These are phyloP conservation scores for Reutealis trisperma DNA, from an alignment of 345 rosid species.

Conservation along the genomic window DNA sequence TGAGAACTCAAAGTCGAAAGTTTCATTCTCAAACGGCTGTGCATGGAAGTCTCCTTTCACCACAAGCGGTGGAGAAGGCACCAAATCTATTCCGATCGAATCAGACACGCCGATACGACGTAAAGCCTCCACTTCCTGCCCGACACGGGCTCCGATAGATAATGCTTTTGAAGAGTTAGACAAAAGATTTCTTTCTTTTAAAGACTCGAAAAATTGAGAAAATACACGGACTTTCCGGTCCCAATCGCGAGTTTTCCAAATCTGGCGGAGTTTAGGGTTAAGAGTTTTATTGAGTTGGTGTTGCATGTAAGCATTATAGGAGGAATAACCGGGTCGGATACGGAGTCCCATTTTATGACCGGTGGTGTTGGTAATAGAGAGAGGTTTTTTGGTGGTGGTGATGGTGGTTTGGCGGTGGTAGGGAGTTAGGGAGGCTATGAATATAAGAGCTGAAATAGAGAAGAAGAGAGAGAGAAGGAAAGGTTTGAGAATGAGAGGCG, in stretches of 20 bases:
- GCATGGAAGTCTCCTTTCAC: slow-evolving; percentile 44
- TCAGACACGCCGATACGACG: slow-evolving; percentile 32
- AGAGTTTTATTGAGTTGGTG: slow-evolving; percentile 44
- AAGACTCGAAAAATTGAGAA: slow-evolving; percentile 27
- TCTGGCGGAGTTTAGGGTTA: slow-evolving; percentile 40
- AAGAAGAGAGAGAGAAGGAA: slow-evolving; percentile 32
- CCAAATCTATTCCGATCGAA: slow-evolving; percentile 42
- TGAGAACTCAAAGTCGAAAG: slow-evolving; percentile 48
- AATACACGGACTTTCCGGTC: slow-evolving; percentile 42
- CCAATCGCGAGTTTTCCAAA: slow-evolving; percentile 49
- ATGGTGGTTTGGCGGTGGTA: background rate
- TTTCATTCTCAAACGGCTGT: slow-evolving; percentile 38
- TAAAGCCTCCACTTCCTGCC: slow-evolving; percentile 45
- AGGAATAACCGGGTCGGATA: slow-evolving; percentile 40
- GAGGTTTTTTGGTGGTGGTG: background rate
- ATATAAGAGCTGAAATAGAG: slow-evolving; percentile 23
- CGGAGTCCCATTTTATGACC: slow-evolving; percentile 22
- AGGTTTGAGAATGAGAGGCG: slow-evolving; percentile 28
- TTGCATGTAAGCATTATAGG: slow-evolving; percentile 37
- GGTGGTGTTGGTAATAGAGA: background rate
- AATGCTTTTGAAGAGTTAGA: slow-evolving; percentile 31
- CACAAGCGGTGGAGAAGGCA: slow-evolving; percentile 44
- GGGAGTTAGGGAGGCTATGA: slow-evolving; percentile 23
- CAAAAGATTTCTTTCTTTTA: slow-evolving; percentile 27
- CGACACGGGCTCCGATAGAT: slow-evolving; percentile 47